Percentiles rank a stretch among this genome's conserved stretches.
Evolutionary conservation across 2,329 filamentous ascomycete species (phyloP).

Genomic region (Leptosphaerulina australis): DNA sequence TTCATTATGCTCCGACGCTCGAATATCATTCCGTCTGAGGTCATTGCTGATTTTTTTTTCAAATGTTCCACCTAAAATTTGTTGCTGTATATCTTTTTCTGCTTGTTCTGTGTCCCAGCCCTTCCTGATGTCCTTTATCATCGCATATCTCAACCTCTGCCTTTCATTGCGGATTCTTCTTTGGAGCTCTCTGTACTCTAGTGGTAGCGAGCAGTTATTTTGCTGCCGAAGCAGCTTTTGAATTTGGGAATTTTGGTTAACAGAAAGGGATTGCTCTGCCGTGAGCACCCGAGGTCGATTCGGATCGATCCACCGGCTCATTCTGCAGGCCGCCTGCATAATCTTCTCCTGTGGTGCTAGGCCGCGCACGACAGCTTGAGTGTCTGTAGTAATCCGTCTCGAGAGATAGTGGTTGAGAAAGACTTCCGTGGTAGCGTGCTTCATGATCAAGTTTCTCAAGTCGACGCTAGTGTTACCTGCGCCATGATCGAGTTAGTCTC

Average conservation of each 20-base stretch:
- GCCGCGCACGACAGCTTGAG: conserved; percentile 21
- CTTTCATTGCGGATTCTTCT: too few species aligned
- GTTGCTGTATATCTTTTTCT: too few species aligned
- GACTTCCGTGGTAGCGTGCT: conserved; percentile 21
- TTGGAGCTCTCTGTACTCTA: too few species aligned
- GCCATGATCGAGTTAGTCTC: too few species aligned
- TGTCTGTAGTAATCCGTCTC: conserved; percentile 20
- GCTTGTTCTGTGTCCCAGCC: too few species aligned
- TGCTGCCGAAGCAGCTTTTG: neutral
- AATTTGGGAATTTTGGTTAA: neutral
- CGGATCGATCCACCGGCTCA: conserved; percentile 25
- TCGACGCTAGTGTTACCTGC: conserved; percentile 38
- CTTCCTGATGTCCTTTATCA: too few species aligned
- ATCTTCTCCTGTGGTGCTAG: conserved; percentile 19
- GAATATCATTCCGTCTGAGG: too few species aligned
- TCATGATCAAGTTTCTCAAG: conserved; percentile 43
- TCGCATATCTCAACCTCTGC: too few species aligned
- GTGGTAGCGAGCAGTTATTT: too few species aligned
- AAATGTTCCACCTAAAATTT: too few species aligned
- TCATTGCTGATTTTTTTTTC: too few species aligned
- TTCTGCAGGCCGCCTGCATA: conserved; percentile 26
- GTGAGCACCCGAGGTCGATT: conserved; percentile 21
- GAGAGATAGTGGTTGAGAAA: conserved; percentile 28
- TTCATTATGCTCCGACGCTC: too few species aligned
- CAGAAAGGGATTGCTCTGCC: conserved; percentile 15